phyloP scores from a whole-genome alignment of 345 rosid species.

The Turritis glabra region DNA sequence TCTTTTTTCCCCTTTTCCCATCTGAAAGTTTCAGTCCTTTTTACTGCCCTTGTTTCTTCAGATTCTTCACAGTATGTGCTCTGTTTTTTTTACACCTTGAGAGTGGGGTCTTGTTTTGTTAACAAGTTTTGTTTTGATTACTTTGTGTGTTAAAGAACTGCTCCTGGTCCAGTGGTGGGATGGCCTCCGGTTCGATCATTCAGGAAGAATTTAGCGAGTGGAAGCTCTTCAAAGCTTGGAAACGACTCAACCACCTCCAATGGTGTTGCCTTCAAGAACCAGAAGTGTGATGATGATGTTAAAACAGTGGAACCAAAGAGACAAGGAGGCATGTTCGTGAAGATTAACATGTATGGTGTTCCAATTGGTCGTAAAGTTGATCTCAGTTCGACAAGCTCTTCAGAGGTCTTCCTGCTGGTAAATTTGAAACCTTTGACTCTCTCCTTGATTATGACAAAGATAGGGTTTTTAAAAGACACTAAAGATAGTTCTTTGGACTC shows the following conservation, averaged over 20 bases:
- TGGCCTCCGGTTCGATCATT: slow-evolving; percentile 98
- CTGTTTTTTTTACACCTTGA: neutral
- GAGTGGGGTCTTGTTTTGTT: neutral
- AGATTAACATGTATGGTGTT: slow-evolving; percentile 97
- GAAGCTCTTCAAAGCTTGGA: slow-evolving; percentile 60
- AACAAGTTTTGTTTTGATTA: slow-evolving; percentile 16
- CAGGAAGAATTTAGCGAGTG: slow-evolving; percentile 80
- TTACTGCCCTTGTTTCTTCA: neutral
- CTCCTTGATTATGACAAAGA: neutral
- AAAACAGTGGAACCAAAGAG: slow-evolving; percentile 23
- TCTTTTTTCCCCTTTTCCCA: neutral
- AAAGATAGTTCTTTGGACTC: neutral
- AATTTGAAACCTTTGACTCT: neutral
- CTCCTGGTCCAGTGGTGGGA: slow-evolving; percentile 96
- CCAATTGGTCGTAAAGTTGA: slow-evolving; percentile 98
- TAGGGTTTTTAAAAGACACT: neutral
- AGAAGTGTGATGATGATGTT: slow-evolving; percentile 35
- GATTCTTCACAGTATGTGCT: neutral
- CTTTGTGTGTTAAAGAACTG: slow-evolving; percentile 53
- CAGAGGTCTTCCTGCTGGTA: slow-evolving; percentile 93
- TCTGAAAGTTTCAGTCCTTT: slow-evolving; percentile 11
- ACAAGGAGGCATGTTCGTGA: slow-evolving; percentile 68
- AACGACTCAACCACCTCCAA: slow-evolving; percentile 55
- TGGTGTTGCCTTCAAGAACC: slow-evolving; percentile 41
- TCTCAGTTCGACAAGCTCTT: slow-evolving; percentile 89